phyloP scores from a whole-genome alignment of 768 basidiomycete species.

The Amylocystis lapponica region DNA sequence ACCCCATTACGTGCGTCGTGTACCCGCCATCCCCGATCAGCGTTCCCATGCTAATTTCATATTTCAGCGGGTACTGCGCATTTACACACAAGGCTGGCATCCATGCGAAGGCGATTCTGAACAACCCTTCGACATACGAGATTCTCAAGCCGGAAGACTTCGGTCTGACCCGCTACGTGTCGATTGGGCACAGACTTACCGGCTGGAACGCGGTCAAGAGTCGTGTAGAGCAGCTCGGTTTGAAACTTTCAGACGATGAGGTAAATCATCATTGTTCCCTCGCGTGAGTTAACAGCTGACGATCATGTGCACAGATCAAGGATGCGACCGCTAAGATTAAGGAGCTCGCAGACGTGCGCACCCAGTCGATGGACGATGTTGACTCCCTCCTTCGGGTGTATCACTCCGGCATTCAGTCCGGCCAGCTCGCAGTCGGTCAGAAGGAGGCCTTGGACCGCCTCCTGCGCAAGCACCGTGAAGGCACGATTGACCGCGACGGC shows the following conservation, averaged over 20 bases:
- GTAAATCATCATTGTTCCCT: conserved; percentile 30
- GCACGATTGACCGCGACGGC: conserved; percentile 2
- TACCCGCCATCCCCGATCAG: too few relatives aligned
- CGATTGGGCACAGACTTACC: conserved; percentile 93
- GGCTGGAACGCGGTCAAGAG: conserved; percentile 99
- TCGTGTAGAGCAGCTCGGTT: conserved; percentile 93
- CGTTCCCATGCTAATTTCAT: too few relatives aligned
- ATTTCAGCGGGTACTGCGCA: conserved; percentile 87
- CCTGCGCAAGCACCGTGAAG: conserved; percentile 68
- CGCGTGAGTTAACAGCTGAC: background rate
- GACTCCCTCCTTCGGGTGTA: conserved; percentile 95
- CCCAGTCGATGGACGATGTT: conserved; percentile 99
- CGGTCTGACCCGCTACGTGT: conserved; percentile 94
- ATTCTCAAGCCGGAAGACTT: conserved; percentile 99
- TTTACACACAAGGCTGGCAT: conserved; percentile 99
- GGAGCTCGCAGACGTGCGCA: conserved; percentile 96
- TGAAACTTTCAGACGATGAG: conserved; percentile 87
- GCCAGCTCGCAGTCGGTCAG: conserved; percentile 91
- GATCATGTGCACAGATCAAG: conserved; percentile 65
- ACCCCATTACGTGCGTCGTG: conserved; percentile 77
- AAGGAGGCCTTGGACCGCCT: conserved; percentile 86
- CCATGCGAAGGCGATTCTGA: conserved; percentile 98
- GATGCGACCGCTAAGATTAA: conserved; percentile 99
- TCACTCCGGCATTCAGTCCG: conserved; percentile 89
- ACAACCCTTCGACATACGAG: conserved; percentile 99